phyloP scores from a whole-genome alignment of 352 stramenopile species.

The Globisporangium cylindrosporum region DNA sequence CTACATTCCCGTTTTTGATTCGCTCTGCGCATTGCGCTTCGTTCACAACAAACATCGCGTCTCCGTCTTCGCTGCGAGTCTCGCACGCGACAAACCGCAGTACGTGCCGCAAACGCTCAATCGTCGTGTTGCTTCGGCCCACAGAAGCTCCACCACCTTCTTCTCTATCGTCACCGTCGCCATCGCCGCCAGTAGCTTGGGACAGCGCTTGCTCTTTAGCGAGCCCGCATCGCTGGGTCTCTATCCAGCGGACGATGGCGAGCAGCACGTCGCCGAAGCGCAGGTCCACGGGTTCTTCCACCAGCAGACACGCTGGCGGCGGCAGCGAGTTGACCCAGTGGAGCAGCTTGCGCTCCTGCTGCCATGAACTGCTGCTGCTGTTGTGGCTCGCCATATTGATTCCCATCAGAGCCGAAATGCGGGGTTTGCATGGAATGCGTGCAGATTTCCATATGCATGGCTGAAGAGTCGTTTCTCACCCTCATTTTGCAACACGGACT shows the following conservation, averaged over 20 bases:
- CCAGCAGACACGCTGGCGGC: slow-evolving; percentile 51
- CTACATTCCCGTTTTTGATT: slow-evolving; percentile 31
- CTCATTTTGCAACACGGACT: too few species aligned
- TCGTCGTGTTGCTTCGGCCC: not conserved
- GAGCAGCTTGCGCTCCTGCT: slow-evolving; percentile 36
- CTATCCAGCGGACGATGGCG: slow-evolving; percentile 44
- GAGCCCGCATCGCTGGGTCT: slow-evolving; percentile 11
- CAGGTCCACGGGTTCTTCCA: slow-evolving; percentile 51
- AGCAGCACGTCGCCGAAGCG: slow-evolving; percentile 56
- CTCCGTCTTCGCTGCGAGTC: slow-evolving; percentile 34
- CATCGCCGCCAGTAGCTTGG: not conserved
- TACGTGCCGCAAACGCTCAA: slow-evolving; percentile 27
- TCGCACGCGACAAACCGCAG: slow-evolving; percentile 41
- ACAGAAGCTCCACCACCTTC: not conserved
- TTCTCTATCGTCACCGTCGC: not conserved
- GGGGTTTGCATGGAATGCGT: too few species aligned
- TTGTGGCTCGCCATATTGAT: not conserved
- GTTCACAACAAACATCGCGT: slow-evolving; percentile 53
- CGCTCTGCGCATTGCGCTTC: slow-evolving; percentile 32
- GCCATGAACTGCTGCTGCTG: not conserved
- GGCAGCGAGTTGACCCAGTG: slow-evolving; percentile 79
- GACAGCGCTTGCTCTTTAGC: not conserved
- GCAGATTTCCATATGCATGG: too few species aligned
- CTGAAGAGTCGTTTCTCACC: too few species aligned
- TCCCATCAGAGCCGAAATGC: not conserved